These are phyloP conservation scores for Xylariaceae sp. DNA, from an alignment of 2,329 filamentous ascomycete genomes.

Conservation along the genomic window DNA sequence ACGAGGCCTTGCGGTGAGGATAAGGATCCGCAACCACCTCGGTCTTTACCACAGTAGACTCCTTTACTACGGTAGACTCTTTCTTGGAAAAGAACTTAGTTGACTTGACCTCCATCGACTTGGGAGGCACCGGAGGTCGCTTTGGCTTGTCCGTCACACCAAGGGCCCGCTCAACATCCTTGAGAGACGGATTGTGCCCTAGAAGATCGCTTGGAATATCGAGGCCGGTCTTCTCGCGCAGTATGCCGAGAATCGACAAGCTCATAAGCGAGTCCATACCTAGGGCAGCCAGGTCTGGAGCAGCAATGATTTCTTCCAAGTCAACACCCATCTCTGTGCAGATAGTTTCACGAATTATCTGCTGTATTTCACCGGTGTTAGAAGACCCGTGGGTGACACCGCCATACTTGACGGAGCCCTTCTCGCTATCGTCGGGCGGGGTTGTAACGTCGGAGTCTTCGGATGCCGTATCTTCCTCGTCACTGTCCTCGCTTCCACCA, in stretches of 20 bases:
- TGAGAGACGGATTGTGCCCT: conserved; percentile 57
- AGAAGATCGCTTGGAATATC: conserved; percentile 58
- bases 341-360: conserved; percentile 60
- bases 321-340: conserved; percentile 70
- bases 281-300: conserved; percentile 51
- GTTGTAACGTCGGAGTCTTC: conserved; percentile 52
- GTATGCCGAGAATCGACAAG: conserved; percentile 50
- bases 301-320: conserved; percentile 56
- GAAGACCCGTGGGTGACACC: conserved; percentile 33
- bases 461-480: conserved; percentile 45
- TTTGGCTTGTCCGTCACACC: conserved; percentile 46
- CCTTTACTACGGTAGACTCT: conserved; percentile 27
- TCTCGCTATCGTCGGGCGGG: conserved; percentile 49
- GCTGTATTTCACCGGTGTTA: conserved; percentile 43
- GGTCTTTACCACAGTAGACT: conserved; percentile 41
- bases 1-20: conserved; percentile 48
- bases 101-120: conserved; percentile 27
- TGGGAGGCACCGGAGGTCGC: conserved; percentile 29
- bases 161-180: conserved; percentile 61
- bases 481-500: conserved; percentile 37
- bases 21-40: conserved; percentile 39
- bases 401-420: conserved; percentile 45
- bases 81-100: conserved; percentile 25
- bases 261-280: conserved; percentile 59
- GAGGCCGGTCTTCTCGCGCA: conserved; percentile 52